Percentiles rank a stretch among this genome's conserved stretches.
phyloP scores from a whole-genome alignment of 306 rosid species.

The Gleditsia sinensis region DNA sequence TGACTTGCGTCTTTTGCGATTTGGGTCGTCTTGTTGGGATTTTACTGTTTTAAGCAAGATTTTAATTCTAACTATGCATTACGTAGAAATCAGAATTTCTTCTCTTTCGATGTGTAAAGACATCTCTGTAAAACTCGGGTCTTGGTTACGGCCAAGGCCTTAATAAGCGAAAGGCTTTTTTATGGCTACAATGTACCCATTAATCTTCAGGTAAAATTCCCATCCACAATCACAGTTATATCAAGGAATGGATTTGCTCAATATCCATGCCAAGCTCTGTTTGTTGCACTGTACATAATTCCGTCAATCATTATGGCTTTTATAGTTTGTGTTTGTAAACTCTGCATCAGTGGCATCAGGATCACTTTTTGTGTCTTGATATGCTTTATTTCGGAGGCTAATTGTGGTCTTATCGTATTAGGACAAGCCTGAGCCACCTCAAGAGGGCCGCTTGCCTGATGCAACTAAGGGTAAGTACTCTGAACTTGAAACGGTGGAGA shows the following conservation, averaged over 20 bases:
- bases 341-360: neutral
- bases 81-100: neutral
- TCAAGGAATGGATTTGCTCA: no score
- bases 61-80: neutral
- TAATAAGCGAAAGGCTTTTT: no score
- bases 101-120: neutral
- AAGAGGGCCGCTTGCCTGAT: conserved; percentile 91
- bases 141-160: neutral
- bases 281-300: neutral
- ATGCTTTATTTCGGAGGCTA: neutral
- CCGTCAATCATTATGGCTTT: neutral
- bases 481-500: neutral
- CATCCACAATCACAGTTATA: no score
- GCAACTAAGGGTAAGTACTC: conserved; percentile 63
- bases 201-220: no score
- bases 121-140: neutral
- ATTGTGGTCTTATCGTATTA: neutral
- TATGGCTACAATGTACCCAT: no score
- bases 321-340: neutral
- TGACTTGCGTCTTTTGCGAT: no score
- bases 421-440: conserved; percentile 84
- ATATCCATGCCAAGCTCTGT: neutral
- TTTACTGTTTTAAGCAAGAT: no score
- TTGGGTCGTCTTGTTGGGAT: no score
- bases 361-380: neutral